phyloP scores from a whole-genome alignment of 208 protist genomes.

The Leishmania tropica region DNA sequence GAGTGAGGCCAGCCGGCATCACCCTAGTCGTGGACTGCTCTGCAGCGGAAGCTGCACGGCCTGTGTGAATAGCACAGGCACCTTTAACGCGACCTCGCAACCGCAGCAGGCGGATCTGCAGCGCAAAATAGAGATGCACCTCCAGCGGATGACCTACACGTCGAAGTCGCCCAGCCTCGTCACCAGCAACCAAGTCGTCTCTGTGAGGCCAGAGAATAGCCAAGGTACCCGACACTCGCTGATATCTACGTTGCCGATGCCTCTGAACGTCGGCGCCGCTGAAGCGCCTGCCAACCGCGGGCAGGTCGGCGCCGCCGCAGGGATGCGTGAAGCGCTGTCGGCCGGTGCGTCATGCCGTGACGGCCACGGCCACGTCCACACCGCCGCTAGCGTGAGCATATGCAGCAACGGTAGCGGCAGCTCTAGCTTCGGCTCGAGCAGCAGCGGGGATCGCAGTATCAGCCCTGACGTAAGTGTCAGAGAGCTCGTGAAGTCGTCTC shows the following conservation, averaged over 20 bases:
- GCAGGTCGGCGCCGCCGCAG: background rate
- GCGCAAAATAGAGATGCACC: too few species aligned
- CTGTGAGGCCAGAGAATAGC: background rate
- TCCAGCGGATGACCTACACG: background rate
- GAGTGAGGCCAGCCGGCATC: background rate
- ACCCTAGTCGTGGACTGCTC: background rate
- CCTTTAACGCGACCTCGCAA: background rate
- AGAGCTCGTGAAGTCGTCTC: background rate
- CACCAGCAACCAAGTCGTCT: background rate
- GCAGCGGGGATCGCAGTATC: background rate
- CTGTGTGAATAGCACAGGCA: background rate
- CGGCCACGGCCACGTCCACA: background rate
- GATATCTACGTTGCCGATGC: background rate
- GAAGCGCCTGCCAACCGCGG: background rate
- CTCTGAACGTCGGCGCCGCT: too few species aligned
- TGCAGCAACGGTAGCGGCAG: background rate
- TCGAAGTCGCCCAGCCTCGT: background rate
- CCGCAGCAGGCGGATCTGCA: background rate
- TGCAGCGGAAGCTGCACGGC: background rate
- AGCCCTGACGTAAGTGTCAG: background rate
- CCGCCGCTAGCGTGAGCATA: background rate
- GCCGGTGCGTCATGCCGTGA: background rate
- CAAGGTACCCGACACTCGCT: background rate
- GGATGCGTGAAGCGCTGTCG: background rate
- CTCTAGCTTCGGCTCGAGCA: background rate